Evolutionary conservation across 1,284 basidiomycete species (phyloP).

Genomic region (Baeospora myosura): DNA sequence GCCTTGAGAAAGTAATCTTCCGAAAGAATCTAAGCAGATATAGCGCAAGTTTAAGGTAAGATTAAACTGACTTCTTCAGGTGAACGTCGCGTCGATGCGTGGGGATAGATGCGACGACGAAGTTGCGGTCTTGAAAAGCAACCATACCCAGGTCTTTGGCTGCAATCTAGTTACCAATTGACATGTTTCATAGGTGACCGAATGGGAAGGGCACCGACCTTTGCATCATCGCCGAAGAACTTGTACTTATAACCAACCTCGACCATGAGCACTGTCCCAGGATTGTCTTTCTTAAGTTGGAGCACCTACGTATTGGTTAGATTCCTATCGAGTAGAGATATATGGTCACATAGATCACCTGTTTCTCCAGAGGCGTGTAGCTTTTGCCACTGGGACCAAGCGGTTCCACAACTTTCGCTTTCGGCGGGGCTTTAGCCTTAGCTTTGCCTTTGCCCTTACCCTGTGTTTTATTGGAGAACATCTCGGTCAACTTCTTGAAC

Average conservation of each 20-base stretch:
- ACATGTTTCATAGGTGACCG: constrained; percentile 2
- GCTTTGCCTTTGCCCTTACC: constrained; percentile 26
- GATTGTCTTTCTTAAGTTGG: constrained; percentile 65
- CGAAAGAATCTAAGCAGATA: neutral
- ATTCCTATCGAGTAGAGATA: too few species aligned
- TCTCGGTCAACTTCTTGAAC: constrained; percentile 40
- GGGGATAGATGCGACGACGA: constrained; percentile 80
- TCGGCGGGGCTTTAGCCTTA: constrained; percentile 20
- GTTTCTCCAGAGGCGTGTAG: constrained; percentile 81
- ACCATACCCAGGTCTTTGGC: constrained; percentile 79
- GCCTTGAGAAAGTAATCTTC: constrained; percentile 77
- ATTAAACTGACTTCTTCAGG: constrained; percentile 75
- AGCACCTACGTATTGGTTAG: constrained; percentile 49
- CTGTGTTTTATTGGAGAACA: constrained; percentile 39
- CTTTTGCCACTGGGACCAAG: constrained; percentile 71
- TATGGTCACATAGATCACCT: too few species aligned
- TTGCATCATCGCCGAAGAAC: constrained; percentile 88
- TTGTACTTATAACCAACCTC: constrained; percentile 87
- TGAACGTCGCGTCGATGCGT: constrained; percentile 78
- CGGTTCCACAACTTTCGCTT: constrained; percentile 37
- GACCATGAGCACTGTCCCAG: constrained; percentile 75
- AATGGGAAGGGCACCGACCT: constrained; percentile 33
- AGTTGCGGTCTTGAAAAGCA: constrained; percentile 72
- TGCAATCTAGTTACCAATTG: constrained; percentile 49
- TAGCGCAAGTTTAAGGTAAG: constrained; percentile 1